A percentile compares a stretch with the other conserved stretches of the same genome.
phyloP scores from a whole-genome alignment of 768 basidiomycete genomes.

The Tulasnella sp. region DNA sequence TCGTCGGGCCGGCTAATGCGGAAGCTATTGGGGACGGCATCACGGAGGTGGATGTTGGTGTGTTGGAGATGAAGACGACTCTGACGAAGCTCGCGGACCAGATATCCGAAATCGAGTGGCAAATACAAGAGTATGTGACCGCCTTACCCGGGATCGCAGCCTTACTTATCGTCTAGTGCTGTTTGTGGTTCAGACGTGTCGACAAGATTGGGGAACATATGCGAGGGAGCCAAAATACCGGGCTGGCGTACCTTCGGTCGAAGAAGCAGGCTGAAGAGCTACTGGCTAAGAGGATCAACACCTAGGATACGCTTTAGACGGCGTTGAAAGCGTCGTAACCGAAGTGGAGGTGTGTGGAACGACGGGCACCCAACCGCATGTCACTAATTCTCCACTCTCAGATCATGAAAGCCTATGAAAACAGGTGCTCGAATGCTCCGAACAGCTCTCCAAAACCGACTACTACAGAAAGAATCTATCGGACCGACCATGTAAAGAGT shows the following conservation, averaged over 20 bases:
- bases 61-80: constrained; percentile 77
- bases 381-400: constrained; percentile 46
- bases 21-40: constrained; percentile 48
- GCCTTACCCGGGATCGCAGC: too few relatives aligned
- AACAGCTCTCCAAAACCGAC: constrained; percentile 76
- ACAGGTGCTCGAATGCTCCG: constrained; percentile 78
- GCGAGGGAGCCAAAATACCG: constrained; percentile 69
- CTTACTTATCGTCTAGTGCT: background rate
- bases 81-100: constrained; percentile 69
- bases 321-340: constrained; percentile 88
- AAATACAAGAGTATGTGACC: too few relatives aligned
- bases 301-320: constrained; percentile 72
- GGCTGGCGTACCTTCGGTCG: constrained; percentile 70
- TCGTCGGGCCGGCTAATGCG: too few relatives aligned
- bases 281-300: constrained; percentile 72
- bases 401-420: constrained; percentile 87
- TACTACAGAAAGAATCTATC: too few relatives aligned
- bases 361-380: too few relatives aligned
- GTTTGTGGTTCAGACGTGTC: constrained; percentile 56
- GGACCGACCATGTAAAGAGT: constrained; percentile 88
- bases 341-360: too few relatives aligned
- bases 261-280: constrained; percentile 82
- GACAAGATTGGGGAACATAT: constrained; percentile 68
- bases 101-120: constrained; percentile 65
- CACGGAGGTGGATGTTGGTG: constrained; percentile 78